Evolutionary conservation across 768 basidiomycete genomes (phyloP).

Genomic region (Rubroboletus satanas): DNA sequence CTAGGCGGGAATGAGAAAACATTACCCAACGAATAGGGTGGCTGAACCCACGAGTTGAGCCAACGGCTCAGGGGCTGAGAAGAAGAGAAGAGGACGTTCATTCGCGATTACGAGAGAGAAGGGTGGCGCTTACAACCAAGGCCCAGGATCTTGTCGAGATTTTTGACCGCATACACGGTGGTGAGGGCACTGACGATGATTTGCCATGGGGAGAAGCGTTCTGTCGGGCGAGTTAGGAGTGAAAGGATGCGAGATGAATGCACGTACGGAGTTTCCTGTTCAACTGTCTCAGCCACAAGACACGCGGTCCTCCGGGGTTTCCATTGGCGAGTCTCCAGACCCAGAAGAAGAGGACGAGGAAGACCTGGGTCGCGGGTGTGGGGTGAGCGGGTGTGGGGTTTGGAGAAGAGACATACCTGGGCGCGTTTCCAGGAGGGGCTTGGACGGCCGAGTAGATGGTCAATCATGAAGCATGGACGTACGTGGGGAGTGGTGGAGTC

Average conservation of each 20-base stretch:
- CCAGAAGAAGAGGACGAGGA: conserved; percentile 92
- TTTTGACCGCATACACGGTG: conserved; percentile 73
- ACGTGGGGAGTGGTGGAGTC: conserved; percentile 3
- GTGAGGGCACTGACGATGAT: conserved; percentile 85
- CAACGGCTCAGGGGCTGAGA: conserved; percentile 85
- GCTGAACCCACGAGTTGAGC: conserved; percentile 67
- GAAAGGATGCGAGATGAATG: neutral
- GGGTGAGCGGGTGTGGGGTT: neutral
- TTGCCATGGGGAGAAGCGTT: conserved; percentile 94
- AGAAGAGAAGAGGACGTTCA: conserved; percentile 1
- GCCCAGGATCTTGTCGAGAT: conserved; percentile 83
- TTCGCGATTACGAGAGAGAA: neutral
- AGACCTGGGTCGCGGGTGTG: conserved; percentile 64
- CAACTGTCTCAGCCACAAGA: conserved; percentile 58
- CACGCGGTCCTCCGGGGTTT: conserved; percentile 56
- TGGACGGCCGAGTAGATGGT: conserved; percentile 86
- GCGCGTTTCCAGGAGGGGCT: conserved; percentile 86
- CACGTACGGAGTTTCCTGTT: conserved; percentile 61
- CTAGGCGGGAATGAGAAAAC: conserved; percentile 36
- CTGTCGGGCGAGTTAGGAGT: conserved; percentile 33
- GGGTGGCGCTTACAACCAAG: conserved; percentile 52
- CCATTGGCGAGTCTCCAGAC: conserved; percentile 72
- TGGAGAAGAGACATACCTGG: conserved; percentile 47
- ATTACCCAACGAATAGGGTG: neutral
- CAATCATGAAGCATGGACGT: conserved; percentile 69